Conservation (phyloP, 257 asterid species). For the Gentiana straminea region DNA sequence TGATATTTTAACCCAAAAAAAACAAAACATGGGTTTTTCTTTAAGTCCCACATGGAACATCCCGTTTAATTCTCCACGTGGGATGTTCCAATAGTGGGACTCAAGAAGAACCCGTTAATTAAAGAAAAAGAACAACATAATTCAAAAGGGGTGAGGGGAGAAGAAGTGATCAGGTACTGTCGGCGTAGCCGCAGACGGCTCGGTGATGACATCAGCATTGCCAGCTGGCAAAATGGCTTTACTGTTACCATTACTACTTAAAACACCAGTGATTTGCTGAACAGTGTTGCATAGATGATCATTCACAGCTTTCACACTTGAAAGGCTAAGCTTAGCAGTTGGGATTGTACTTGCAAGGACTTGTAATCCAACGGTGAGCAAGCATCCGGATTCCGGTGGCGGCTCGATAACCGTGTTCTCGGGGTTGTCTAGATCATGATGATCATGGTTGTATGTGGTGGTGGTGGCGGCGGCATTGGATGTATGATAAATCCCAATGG, state of each 20-base stretch:
- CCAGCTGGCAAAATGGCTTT: background rate
- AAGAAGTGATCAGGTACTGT: conserved; percentile 18
- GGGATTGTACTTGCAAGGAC: conserved; percentile 75
- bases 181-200: conserved; percentile 10
- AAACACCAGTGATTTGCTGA: conserved; percentile 55
- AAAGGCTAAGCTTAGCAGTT: conserved; percentile 66
- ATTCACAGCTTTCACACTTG: conserved; percentile 68
- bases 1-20: no score
- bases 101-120: no score
- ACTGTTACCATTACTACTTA: conserved; percentile 9
- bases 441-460: conserved; percentile 5
- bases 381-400: conserved; percentile 45
- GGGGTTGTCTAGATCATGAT: background rate
- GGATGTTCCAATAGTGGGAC: no score
- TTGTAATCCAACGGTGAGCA: conserved; percentile 74
- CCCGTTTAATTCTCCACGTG: no score
- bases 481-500: conserved; percentile 69
- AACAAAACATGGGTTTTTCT: no score
- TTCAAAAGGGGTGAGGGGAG: conserved; percentile 17
- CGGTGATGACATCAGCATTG: background rate
- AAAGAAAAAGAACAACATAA: no score
- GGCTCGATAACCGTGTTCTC: conserved; percentile 6
- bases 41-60: no score
- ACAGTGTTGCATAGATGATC: conserved; percentile 59
- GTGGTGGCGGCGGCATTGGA: conserved; percentile 22